Evolutionary conservation across 2,329 filamentous ascomycete species (phyloP).

Genomic region (Pseudovirgaria hyperparasitica): DNA sequence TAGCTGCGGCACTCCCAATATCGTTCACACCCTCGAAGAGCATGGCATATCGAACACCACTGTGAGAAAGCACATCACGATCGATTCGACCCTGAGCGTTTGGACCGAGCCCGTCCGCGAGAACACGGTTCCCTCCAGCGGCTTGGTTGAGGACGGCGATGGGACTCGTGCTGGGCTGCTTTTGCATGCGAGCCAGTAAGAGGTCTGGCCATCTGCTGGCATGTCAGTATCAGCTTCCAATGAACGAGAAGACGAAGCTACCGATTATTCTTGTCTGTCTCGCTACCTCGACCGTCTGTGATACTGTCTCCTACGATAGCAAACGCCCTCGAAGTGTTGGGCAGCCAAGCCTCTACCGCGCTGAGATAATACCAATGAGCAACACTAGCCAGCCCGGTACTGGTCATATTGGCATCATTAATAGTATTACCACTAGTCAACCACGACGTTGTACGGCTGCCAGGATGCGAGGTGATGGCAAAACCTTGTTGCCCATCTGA

Average conservation of each 20-base stretch:
- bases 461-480: slow-evolving; percentile 51
- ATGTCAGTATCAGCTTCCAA: too few species aligned
- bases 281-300: slow-evolving; percentile 50
- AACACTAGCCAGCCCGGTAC: slow-evolving; percentile 20
- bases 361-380: slow-evolving; percentile 46
- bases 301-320: slow-evolving; percentile 52
- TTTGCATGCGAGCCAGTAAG: slow-evolving; percentile 33
- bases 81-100: slow-evolving; percentile 47
- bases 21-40: slow-evolving; percentile 60
- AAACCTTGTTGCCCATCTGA: slow-evolving; percentile 42
- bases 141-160: slow-evolving; percentile 52
- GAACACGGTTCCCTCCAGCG: slow-evolving; percentile 54
- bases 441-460: slow-evolving; percentile 50
- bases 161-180: slow-evolving; percentile 26
- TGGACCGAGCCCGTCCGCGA: slow-evolving; percentile 50
- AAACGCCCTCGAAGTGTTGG: slow-evolving; percentile 31
- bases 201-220: slow-evolving; percentile 29
- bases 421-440: slow-evolving; percentile 47
- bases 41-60: slow-evolving; percentile 47
- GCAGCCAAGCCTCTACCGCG: slow-evolving; percentile 42
- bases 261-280: slow-evolving; percentile 46
- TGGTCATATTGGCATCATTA: slow-evolving; percentile 30
- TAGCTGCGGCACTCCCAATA: slow-evolving; percentile 41
- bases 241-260: too few species aligned
- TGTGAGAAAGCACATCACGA: slow-evolving; percentile 48